phyloP scores from a whole-genome alignment of 2,329 filamentous ascomycete species.

The Didymella keratinophila region DNA sequence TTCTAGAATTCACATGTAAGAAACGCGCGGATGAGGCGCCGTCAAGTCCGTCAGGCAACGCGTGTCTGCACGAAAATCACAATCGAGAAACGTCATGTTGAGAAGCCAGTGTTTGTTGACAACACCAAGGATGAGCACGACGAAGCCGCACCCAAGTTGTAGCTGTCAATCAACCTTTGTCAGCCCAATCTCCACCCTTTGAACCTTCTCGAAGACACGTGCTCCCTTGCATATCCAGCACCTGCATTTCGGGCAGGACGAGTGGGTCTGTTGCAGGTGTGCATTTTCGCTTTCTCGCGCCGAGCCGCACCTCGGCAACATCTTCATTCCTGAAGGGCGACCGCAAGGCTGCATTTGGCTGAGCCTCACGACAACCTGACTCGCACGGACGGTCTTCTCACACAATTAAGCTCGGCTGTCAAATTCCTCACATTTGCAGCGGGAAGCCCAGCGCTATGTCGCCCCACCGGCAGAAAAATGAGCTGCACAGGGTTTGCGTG shows the following conservation, averaged over 20 bases:
- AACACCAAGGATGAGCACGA: neutral
- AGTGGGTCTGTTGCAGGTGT: constrained; percentile 6
- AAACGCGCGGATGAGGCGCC: constrained; percentile 14
- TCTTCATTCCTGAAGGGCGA: constrained; percentile 6
- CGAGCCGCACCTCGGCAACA: constrained; percentile 21
- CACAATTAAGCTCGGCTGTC: constrained; percentile 17
- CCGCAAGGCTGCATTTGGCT: constrained; percentile 15
- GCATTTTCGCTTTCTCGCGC: constrained; percentile 17
- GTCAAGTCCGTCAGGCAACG: constrained; percentile 7
- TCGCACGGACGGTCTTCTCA: constrained; percentile 6
- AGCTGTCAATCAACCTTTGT: constrained; percentile 7
- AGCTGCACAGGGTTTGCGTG: constrained; percentile 14
- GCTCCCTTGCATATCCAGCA: constrained; percentile 3
- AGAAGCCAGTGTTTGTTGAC: constrained; percentile 1
- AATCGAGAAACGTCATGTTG: neutral
- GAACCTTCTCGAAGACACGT: constrained; percentile 11
- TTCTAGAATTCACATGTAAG: constrained; percentile 8
- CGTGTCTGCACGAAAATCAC: constrained; percentile 3
- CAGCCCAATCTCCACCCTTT: constrained; percentile 7
- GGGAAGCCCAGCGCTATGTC: constrained; percentile 12
- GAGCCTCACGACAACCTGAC: constrained; percentile 5
- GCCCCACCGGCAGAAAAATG: constrained; percentile 24
- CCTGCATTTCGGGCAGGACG: neutral
- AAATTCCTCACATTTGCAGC: constrained; percentile 20
- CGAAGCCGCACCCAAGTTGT: neutral